phyloP scores from a whole-genome alignment of 805 yeast genomes.

The Metschnikowia reukaufii region DNA sequence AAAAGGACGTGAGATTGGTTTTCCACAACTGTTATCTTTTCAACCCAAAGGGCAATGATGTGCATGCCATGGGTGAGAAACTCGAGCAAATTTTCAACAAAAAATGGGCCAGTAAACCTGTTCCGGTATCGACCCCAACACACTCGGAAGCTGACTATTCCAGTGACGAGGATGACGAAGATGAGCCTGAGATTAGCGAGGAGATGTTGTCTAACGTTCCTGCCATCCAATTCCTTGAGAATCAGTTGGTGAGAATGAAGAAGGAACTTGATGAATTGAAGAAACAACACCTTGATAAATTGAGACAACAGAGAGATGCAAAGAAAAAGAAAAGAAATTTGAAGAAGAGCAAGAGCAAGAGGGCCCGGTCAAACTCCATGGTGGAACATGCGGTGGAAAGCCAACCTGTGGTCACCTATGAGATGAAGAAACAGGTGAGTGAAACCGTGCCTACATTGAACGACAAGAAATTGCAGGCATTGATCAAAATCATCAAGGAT shows the following conservation, averaged over 20 bases:
- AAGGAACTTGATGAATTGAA: conserved; percentile 80
- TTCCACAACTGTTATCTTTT: conserved; percentile 87
- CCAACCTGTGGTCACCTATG: conserved; percentile 69
- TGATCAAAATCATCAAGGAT: conserved; percentile 81
- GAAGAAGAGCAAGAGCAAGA: conserved; percentile 33
- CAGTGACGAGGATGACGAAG: conserved; percentile 51
- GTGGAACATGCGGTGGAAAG: conserved; percentile 26
- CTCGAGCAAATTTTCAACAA: conserved; percentile 83
- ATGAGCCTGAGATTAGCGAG: conserved; percentile 58
- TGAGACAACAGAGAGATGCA: conserved; percentile 62
- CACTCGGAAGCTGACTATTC: conserved; percentile 44
- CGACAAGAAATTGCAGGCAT: conserved; percentile 79
- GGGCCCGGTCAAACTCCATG: conserved; percentile 25
- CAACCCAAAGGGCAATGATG: conserved; percentile 97
- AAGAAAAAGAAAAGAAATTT: conserved; percentile 43
- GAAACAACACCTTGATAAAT: conserved; percentile 67
- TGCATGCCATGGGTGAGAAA: conserved; percentile 91
- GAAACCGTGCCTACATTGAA: conserved; percentile 78
- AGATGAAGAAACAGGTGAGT: conserved; percentile 92
- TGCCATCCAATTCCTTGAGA: conserved; percentile 85
- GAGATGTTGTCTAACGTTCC: conserved; percentile 69
- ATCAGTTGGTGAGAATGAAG: conserved; percentile 82
- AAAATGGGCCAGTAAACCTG: conserved; percentile 74
- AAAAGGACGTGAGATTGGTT: conserved; percentile 75
- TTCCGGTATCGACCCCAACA: conserved; percentile 65